Base-by-base conservation (phyloP, 371 early-diverging fungal species). In the Syncephalastrum monosporum region DNA sequence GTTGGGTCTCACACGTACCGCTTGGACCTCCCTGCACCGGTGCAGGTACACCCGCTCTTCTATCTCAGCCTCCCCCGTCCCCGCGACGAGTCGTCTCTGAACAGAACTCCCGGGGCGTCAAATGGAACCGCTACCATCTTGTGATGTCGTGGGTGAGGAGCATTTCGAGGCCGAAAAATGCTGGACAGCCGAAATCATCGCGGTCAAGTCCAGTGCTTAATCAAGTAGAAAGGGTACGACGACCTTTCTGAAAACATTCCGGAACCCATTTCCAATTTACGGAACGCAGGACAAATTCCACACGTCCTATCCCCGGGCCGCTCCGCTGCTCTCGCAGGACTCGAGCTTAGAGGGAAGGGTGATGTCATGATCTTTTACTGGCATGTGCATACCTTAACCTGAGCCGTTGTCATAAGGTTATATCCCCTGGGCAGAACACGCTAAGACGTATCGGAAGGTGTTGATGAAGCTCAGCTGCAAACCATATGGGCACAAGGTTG, bases 21-120 rank as follows among this genome's bases (percentile, higher is more conserved):
- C 19, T 50, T 73, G 1, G 50, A 68, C 7, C 27, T 77, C 13
- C 74, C 69, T 3, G n/a, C 2, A 1, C n/a, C 58, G 5, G 62
- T 76, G 60, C n/a, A 53, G 13, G 54, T 66, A 2, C 74, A 77
- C 49, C 71, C 64, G 10, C 72, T 75, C n/a, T n/a, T n/a, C n/a
- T n/a, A n/a, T n/a, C n/a, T n/a, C n/a, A n/a, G n/a, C n/a, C 52
- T 76, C 45, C 56, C 4, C 47, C 27, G 51, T 42, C 29, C 45
- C 4, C 52, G 29, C 4, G 47, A 27, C 17, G 63, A n/a, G n/a
- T n/a, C n/a, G n/a, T n/a, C n/a, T n/a, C n/a, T n/a, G n/a, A n/a
- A n/a, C n/a, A n/a, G n/a, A n/a, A n/a, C n/a, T 72, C 25, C 60
- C 52, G 5, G 67, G 62, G 42, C 64, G 71, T 43, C 23, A 1